A percentile compares a stretch with the other conserved stretches of the same genome.
Conservation (phyloP, 2,329 filamentous ascomycete genomes). For the Colletotrichum sp. region DNA sequence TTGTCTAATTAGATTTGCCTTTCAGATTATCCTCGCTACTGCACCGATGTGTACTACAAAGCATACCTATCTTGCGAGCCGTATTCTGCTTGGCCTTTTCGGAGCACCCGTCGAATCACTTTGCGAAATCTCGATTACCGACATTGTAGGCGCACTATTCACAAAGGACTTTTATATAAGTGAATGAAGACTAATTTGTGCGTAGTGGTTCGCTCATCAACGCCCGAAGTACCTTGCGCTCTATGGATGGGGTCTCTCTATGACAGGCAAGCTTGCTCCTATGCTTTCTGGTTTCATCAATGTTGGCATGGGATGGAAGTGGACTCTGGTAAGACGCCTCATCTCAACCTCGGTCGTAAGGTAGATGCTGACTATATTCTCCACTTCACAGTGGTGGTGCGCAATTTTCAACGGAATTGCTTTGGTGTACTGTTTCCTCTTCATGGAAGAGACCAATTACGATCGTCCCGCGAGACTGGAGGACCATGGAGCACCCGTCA, state of each 20-base stretch:
- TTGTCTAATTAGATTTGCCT: fast-evolving
- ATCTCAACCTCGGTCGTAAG: background rate
- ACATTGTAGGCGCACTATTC: conserved; percentile 32
- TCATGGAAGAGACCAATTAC: conserved; percentile 67
- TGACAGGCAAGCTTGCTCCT: conserved; percentile 49
- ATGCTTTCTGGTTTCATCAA: conserved; percentile 50
- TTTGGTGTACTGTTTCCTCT: conserved; percentile 52
- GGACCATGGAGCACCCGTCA: background rate
- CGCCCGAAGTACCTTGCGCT: conserved; percentile 47
- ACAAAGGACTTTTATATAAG: fast-evolving
- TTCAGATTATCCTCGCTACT: conserved; percentile 28
- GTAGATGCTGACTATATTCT: background rate
- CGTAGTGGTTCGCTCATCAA: conserved; percentile 43
- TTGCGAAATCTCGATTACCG: conserved; percentile 48
- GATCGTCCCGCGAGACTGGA: conserved; percentile 30
- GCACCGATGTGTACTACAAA: conserved; percentile 30
- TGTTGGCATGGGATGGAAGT: conserved; percentile 43
- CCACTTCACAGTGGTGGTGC: conserved; percentile 36
- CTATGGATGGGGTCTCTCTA: conserved; percentile 43
- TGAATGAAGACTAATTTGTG: background rate
- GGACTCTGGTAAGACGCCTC: conserved; percentile 36
- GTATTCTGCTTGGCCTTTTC: conserved; percentile 49
- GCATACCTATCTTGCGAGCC: conserved; percentile 42
- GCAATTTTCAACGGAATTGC: conserved; percentile 40
- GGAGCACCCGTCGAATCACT: conserved; percentile 50